phyloP scores from a whole-genome alignment of 148 eudicot species.

The Dysphania ambrosioides region DNA sequence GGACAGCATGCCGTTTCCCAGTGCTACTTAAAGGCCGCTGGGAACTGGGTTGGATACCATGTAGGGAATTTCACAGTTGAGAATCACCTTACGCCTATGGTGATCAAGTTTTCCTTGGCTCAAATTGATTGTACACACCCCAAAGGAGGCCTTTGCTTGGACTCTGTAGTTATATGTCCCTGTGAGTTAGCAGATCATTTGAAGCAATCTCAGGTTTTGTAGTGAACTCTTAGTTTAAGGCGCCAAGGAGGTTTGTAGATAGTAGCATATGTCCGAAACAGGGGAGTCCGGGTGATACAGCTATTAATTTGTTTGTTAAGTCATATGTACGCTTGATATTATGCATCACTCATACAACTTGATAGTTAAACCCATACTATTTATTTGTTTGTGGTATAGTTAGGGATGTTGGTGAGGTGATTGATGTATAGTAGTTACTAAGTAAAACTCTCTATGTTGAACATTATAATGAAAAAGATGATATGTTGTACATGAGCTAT shows the following conservation, averaged over 20 bases:
- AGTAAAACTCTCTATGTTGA: not conserved
- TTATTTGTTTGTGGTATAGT: no score
- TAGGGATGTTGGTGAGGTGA: not conserved
- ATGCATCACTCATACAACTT: no score
- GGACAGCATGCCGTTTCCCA: constrained; percentile 39
- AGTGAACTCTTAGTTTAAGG: not conserved
- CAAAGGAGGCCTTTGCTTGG: constrained; percentile 70
- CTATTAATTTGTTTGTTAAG: not conserved
- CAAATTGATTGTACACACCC: constrained; percentile 85
- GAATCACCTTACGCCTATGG: constrained; percentile 18
- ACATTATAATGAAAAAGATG: not conserved
- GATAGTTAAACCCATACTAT: no score
- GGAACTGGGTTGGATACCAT: constrained; percentile 49
- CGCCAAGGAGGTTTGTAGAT: constrained; percentile 12
- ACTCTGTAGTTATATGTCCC: constrained; percentile 60
- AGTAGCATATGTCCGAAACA: not conserved
- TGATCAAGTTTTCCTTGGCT: constrained; percentile 56
- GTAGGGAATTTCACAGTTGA: constrained; percentile 62
- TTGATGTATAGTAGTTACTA: not conserved
- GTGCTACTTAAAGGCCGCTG: constrained; percentile 36
- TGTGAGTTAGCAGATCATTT: constrained; percentile 18
- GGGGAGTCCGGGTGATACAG: not conserved
- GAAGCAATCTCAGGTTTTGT: constrained; percentile 15
- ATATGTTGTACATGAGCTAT: not conserved
- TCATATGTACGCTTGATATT: not conserved